Evolutionary conservation across 495 filamentous ascomycete species (phyloP).

Genomic region (Aspergillus nanangensis): DNA sequence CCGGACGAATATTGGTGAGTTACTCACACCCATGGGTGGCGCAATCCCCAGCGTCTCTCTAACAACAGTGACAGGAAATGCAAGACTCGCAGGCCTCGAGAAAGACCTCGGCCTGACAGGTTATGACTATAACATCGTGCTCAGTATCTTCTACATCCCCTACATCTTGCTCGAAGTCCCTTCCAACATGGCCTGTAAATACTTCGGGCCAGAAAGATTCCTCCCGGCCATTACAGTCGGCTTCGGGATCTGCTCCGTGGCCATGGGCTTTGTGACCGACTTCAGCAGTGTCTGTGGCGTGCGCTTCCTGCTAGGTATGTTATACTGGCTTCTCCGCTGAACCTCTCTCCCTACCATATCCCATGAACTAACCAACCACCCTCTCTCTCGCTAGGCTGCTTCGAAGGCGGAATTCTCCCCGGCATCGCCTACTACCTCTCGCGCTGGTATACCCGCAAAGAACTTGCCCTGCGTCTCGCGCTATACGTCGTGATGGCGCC

Average conservation of each 20-base stretch:
- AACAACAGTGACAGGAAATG: constrained; percentile 19
- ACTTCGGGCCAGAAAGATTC: constrained; percentile 46
- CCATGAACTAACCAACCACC: not conserved
- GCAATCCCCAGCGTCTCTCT: not conserved
- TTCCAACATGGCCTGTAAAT: constrained; percentile 57
- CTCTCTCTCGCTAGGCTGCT: constrained; percentile 12
- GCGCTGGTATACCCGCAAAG: constrained; percentile 64
- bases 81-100: constrained; percentile 33
- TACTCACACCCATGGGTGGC: constrained; percentile 10
- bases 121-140: constrained; percentile 62
- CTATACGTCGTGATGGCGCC: constrained; percentile 56
- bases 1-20: constrained; percentile 56
- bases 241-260: constrained; percentile 45
- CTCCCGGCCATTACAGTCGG: constrained; percentile 41
- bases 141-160: constrained; percentile 64
- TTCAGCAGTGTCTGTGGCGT: constrained; percentile 38
- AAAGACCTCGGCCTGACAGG: constrained; percentile 46
- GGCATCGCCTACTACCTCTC: constrained; percentile 69
- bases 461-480: constrained; percentile 57
- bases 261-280: constrained; percentile 43
- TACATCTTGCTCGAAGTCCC: constrained; percentile 80
- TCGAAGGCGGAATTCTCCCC: constrained; percentile 68
- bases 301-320: constrained; percentile 52
- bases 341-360: not conserved
- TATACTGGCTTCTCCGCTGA: not conserved